A percentile compares a stretch with the other conserved stretches of the same genome.
Conservation (phyloP, 1,139 yeast genomes). For the Kluyveromyces marxianus region DNA sequence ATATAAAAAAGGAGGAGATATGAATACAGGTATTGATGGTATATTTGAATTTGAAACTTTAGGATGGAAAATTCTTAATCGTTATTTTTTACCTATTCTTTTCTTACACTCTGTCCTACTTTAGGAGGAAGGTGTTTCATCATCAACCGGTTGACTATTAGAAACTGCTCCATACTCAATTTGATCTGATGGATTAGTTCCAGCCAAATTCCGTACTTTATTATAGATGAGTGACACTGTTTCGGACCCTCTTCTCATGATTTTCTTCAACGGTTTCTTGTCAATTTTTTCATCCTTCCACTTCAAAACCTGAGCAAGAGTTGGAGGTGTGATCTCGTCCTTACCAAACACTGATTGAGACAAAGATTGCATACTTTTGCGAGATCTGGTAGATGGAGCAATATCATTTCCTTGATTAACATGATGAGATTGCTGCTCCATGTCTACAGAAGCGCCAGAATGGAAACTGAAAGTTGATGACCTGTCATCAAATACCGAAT, state of each 20-base stretch:
- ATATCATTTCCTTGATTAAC: neutral
- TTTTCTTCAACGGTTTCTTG: constrained; percentile 10
- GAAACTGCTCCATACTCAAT: constrained; percentile 16
- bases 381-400: constrained; percentile 2
- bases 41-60: no score
- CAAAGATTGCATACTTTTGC: constrained; percentile 3
- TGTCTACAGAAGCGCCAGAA: constrained; percentile 1
- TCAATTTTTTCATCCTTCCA: constrained; percentile 12
- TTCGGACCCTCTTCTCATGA: constrained; percentile 19
- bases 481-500: constrained; percentile 64
- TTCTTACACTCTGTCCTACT: no score
- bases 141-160: constrained; percentile 3
- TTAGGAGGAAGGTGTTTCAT: no score
- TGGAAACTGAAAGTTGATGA: constrained; percentile 34
- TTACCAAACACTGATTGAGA: constrained; percentile 1
- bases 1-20: no score
- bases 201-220: constrained; percentile 12
- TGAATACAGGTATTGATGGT: no score
- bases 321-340: constrained; percentile 16
- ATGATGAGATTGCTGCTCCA: constrained; percentile 4
- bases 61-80: no score
- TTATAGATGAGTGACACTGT: constrained; percentile 13
- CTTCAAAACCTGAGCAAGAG: constrained; percentile 15
- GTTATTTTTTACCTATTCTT: no score
- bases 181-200: constrained; percentile 5